Evolutionary conservation across 1,284 basidiomycete species (phyloP), one percentile per base, ranked within the genome.

Genomic region (Fistulinella cinereoalba): DNA sequence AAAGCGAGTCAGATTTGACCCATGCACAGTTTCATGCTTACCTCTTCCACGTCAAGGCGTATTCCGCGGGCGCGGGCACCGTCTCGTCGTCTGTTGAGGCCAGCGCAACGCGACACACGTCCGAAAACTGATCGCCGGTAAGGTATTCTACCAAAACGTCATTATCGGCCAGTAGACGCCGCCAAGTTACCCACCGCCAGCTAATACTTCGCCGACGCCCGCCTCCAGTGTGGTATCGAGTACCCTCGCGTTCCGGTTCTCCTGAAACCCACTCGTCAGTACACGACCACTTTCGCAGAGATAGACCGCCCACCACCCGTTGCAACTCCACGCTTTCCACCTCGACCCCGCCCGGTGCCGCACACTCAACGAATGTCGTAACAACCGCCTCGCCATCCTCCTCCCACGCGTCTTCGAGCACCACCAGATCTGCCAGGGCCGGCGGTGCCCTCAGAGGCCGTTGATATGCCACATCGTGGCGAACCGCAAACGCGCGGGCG

Each of bases 31-130:
- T n/a, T n/a, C n/a, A n/a, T n/a, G n/a, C n/a, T n/a, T n/a, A 83
- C 88, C 85, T 80, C 66, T 76, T 71, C 89, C 89, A 92, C 7
- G 60, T 66, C 22, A 91, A 61, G 31, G 75, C 69, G 55, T 86
- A 85, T 46, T 70, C 68, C 1, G 82, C 87, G 0, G 80, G 79
- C 12, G 74, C 73, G 7, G 68, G 59, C 42, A 80, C 67, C 16
- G 67, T 57, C 16, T 68, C 58, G n/a, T 74, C 73, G 18, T 77
- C 77, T 18, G 66, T 67, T 15, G 67, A 54, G 3, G 71, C 61
- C 48, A 83, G 58, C 37, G 72, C 71, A 25, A 88, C 65, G 9
- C 74, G 73, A 53, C 79, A 81, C 11, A 75, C 56, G 23, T 80
- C 72, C 27, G 73, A 75, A 49, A 87, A 78, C 50, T 79, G 75